Evolutionary conservation across 169 alveolate species (phyloP).

Genomic region (Cryptosporidium xiaoi): DNA sequence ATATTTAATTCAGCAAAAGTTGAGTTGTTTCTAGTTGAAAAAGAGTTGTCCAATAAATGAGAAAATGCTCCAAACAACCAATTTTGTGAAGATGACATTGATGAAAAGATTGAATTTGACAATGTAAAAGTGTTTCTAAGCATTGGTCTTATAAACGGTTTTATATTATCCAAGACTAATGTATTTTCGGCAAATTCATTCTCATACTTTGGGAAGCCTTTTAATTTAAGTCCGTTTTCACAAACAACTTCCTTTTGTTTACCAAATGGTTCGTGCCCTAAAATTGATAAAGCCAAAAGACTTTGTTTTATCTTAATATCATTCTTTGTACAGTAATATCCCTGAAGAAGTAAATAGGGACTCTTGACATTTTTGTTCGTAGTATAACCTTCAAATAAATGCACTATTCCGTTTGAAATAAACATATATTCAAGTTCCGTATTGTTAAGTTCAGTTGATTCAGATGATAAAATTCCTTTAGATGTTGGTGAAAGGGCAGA

Average conservation of each 20-base stretch:
- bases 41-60: conserved; percentile 83
- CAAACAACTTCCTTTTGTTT: background rate
- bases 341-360: conserved; percentile 52
- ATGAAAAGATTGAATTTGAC: conserved; percentile 23
- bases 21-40: conserved; percentile 74
- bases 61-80: conserved; percentile 90
- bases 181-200: background rate
- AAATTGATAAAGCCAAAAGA: conserved; percentile 21
- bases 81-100: conserved; percentile 76
- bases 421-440: background rate
- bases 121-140: conserved; percentile 7
- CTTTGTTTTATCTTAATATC: background rate
- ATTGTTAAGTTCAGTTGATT: too few relatives aligned
- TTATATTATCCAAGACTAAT: background rate
- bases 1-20: background rate
- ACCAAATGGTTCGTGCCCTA: conserved; percentile 40
- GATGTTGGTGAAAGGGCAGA: conserved; percentile 46
- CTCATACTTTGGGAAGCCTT: background rate
- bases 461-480: conserved; percentile 2
- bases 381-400: conserved; percentile 9
- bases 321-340: background rate
- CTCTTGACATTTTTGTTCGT: conserved; percentile 13
- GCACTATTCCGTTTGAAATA: conserved; percentile 9
- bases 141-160: conserved; percentile 29
- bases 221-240: background rate